Conservation (phyloP, 345 rosid genomes). For the Dimocarpus longan region DNA sequence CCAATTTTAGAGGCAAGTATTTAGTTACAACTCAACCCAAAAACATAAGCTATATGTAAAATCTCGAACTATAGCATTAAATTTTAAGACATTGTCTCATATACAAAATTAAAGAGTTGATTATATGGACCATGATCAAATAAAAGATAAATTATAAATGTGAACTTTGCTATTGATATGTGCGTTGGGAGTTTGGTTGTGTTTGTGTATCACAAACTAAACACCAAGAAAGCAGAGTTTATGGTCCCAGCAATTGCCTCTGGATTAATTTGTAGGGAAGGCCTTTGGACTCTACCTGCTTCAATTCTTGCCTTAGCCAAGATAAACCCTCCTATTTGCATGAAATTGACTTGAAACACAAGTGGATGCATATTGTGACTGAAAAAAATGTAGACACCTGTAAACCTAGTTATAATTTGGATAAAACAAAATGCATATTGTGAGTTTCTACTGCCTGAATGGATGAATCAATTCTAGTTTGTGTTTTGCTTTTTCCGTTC, state of each 20-base stretch:
- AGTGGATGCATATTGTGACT: not conserved
- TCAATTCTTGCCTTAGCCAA: slow-evolving; percentile 83
- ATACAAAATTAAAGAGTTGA: no score
- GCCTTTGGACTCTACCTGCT: slow-evolving; percentile 85
- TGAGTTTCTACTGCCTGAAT: not conserved
- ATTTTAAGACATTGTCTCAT: no score
- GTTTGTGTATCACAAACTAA: slow-evolving; percentile 58
- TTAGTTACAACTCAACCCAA: no score
- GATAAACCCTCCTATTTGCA: slow-evolving; percentile 82
- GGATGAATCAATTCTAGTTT: not conserved
- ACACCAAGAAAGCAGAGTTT: slow-evolving; percentile 56
- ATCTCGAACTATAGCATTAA: no score
- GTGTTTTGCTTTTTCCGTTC: not conserved
- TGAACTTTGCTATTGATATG: slow-evolving; percentile 79
- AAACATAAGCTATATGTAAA: no score
- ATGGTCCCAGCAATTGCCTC: slow-evolving; percentile 94
- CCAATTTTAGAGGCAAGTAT: no score
- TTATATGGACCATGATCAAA: no score
- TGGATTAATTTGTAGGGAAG: slow-evolving; percentile 91
- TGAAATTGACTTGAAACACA: slow-evolving; percentile 52
- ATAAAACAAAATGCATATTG: not conserved
- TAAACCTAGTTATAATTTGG: not conserved
- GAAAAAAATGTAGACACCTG: not conserved
- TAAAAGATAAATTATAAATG: no score
- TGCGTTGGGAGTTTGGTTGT: slow-evolving; percentile 75